Base-by-base conservation (phyloP, 1,284 basidiomycete species). In the Macrocybe sp. region DNA sequence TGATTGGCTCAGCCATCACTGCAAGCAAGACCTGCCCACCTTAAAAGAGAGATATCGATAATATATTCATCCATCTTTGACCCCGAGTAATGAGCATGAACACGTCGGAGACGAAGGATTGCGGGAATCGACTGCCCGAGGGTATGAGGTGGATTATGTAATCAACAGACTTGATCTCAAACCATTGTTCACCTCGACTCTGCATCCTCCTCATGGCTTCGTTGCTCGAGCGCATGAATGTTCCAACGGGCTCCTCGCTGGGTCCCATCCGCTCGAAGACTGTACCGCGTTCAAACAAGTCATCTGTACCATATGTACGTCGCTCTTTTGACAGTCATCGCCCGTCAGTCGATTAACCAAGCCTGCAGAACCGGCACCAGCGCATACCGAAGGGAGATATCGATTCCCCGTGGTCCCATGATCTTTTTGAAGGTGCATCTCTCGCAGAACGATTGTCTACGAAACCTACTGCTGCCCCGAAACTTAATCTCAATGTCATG, bases 321-420 rank as follows among this genome's bases (percentile, higher is more conserved):
- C 67, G 54, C 56, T 59, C 52, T 53, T 59, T 22, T 22, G 22
- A 22, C 22, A 22, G 22, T 22, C 22, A 22, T 3, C 22, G 22
- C 22, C 39, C 39, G 55, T 55, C 46, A 50, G 44, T 31, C 32
- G 44, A 22, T 37, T 30, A 46, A 44, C 40, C 49, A 47, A 45
- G 36, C 45, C 31, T 40, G 52, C 64, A 81, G 76, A 75, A 65
- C 59, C 77, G 76, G 50, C 61, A 67, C 47, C 65, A 66, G 37
- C 74, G 77, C 30, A 68, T 72, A 9, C 80, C 83, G 37, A 85
- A 82, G 61, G 83, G 81, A 57, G 78, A 89, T 58, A 62, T 80
- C 42, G 79, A 89, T 52, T 70, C 73, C 9, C 68, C 71, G 32
- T 89, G 86, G 86, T 73, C 82, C 46, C 86, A 89, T 59, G 86